Conservation (phyloP, 202 grass and related monocot genomes). For the Setaria italica region DNA sequence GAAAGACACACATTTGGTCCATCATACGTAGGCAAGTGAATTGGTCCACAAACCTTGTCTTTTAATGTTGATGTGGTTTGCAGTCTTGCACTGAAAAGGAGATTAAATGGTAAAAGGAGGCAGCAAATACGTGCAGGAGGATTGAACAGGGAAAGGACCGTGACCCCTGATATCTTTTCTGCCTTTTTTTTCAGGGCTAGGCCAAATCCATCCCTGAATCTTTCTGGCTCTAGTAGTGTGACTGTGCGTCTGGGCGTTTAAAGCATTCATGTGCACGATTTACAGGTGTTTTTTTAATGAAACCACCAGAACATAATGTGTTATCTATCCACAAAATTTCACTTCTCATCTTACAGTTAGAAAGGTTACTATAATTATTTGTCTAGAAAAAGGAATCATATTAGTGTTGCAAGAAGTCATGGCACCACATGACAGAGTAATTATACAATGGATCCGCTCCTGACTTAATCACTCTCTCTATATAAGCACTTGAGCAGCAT, state of each 20-base stretch:
- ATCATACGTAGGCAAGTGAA: conserved; percentile 10
- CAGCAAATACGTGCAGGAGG: conserved; percentile 18
- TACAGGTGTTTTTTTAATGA: neutral
- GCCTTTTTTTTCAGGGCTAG: conserved; percentile 19
- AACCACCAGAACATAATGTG: no score
- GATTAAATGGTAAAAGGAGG: conserved; percentile 24
- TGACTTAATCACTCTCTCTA: neutral
- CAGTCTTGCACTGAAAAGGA: neutral
- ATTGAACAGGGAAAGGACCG: conserved; percentile 5
- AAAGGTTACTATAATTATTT: neutral
- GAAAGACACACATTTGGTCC: conserved; percentile 9
- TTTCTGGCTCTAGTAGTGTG: neutral
- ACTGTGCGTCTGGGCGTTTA: no score
- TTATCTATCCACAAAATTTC: neutral
- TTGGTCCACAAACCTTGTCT: conserved; percentile 29
- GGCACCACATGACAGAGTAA: neutral
- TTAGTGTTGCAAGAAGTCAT: neutral
- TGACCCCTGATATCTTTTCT: neutral
- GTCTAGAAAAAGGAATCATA: neutral
- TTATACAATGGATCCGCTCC: no score
- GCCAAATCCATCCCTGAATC: neutral
- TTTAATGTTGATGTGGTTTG: conserved; percentile 3
- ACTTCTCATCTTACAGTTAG: neutral
- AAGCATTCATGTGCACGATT: neutral
- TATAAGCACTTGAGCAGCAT: neutral